phyloP scores from a whole-genome alignment of 768 basidiomycete species.

The Suillus subluteus region DNA sequence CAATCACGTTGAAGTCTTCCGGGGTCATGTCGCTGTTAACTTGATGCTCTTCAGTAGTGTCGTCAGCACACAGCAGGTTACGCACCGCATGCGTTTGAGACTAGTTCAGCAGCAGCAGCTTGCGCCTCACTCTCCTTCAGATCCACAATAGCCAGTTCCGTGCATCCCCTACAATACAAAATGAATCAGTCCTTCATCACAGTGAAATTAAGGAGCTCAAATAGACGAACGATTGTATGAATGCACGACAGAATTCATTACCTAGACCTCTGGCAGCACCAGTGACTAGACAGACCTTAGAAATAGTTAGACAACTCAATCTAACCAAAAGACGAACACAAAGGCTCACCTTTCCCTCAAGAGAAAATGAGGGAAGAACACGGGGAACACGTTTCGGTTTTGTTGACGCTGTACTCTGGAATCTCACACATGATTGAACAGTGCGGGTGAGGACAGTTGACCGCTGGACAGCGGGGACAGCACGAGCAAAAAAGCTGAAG shows the following conservation, averaged over 20 bases:
- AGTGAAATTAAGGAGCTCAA: slow-evolving; percentile 1
- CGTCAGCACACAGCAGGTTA: slow-evolving; percentile 28
- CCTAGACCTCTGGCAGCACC: slow-evolving; percentile 93
- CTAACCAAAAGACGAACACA: not conserved
- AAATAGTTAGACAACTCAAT: slow-evolving; percentile 6
- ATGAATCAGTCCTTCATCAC: slow-evolving; percentile 12
- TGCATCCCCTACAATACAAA: slow-evolving; percentile 65
- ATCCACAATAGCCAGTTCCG: slow-evolving; percentile 80
- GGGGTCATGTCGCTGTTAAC: slow-evolving; percentile 56
- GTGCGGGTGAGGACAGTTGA: slow-evolving; percentile 19
- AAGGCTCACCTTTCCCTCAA: slow-evolving; percentile 68
- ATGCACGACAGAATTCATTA: slow-evolving; percentile 87
- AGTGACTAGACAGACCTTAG: slow-evolving; percentile 87
- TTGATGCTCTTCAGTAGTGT: slow-evolving; percentile 39
- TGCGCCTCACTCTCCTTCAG: slow-evolving; percentile 71
- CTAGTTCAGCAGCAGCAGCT: slow-evolving; percentile 70
- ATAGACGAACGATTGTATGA: slow-evolving; percentile 70
- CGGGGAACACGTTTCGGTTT: slow-evolving; percentile 36
- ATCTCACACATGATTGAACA: slow-evolving; percentile 16
- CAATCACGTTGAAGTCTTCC: slow-evolving; percentile 67
- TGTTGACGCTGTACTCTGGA: slow-evolving; percentile 30
- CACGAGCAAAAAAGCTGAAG: slow-evolving; percentile 29
- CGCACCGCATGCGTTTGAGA: slow-evolving; percentile 54
- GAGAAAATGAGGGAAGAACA: slow-evolving; percentile 76
- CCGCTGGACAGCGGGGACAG: slow-evolving; percentile 21